Evolutionary conservation across 2,329 filamentous ascomycete genomes (phyloP).

Genomic region (Ophiocordyceps australis): DNA sequence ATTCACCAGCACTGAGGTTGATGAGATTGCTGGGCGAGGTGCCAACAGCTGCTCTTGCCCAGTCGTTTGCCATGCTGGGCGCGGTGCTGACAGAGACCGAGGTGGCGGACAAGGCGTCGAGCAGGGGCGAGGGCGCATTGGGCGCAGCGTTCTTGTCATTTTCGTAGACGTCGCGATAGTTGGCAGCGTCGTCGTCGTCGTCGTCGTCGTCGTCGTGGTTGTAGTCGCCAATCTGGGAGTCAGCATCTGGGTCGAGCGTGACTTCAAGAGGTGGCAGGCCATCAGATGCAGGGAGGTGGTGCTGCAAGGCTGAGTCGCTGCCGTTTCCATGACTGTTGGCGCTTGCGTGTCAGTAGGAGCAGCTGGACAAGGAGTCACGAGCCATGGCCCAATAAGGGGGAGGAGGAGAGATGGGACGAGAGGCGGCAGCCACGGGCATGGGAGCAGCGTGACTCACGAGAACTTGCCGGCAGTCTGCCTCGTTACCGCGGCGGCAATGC

Average conservation of each 20-base stretch:
- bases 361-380: slow-evolving; percentile 9
- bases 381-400: slow-evolving; percentile 3
- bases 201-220: too few relatives aligned
- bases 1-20: slow-evolving; percentile 30
- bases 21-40: slow-evolving; percentile 35
- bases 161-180: too few relatives aligned
- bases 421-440: not conserved
- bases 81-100: slow-evolving; percentile 29
- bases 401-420: slow-evolving; percentile 2
- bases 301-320: slow-evolving; percentile 13
- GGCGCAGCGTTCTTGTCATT: slow-evolving; percentile 26
- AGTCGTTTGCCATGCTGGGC: slow-evolving; percentile 27
- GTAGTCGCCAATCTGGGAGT: slow-evolving; percentile 7
- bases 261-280: slow-evolving; percentile 23
- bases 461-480: slow-evolving; percentile 32
- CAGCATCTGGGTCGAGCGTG: slow-evolving; percentile 26
- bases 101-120: slow-evolving; percentile 28
- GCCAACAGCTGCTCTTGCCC: slow-evolving; percentile 20
- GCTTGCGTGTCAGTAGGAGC: slow-evolving; percentile 7
- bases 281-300: slow-evolving; percentile 19
- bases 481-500: slow-evolving; percentile 33
- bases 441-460: slow-evolving; percentile 23
- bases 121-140: slow-evolving; percentile 23
- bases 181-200: too few relatives aligned
- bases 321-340: slow-evolving; percentile 6